phyloP scores from a whole-genome alignment of 345 rosid species.

The Lepidium africanum region DNA sequence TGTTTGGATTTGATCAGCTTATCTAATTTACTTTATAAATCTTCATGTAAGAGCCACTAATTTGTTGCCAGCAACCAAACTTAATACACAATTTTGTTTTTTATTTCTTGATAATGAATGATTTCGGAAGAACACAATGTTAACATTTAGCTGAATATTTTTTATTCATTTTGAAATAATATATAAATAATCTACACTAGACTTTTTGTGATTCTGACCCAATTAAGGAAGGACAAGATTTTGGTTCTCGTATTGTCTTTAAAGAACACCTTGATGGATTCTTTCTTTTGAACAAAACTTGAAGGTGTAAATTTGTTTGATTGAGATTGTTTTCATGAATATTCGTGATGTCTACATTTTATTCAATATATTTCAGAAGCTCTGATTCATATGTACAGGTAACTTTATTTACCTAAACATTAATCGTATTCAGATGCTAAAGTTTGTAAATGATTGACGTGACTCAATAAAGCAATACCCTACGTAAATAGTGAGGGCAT shows the following conservation, averaged over 20 bases:
- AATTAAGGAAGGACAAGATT: neutral
- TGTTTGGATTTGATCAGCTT: neutral
- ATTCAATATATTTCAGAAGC: slow-evolving; percentile 18
- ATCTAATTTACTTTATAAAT: neutral
- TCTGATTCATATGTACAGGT: slow-evolving; percentile 32
- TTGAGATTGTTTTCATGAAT: slow-evolving; percentile 1
- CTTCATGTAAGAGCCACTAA: neutral
- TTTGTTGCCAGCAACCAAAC: neutral
- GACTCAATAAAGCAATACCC: slow-evolving; percentile 28
- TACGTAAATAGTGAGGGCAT: slow-evolving; percentile 23
- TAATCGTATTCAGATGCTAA: slow-evolving; percentile 26
- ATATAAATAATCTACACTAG: neutral
- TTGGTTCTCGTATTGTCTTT: neutral
- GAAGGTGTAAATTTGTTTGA: neutral
- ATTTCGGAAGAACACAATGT: neutral
- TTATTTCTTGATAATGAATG: too few relatives aligned
- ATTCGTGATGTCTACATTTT: neutral
- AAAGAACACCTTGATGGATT: neutral
- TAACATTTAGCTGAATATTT: neutral
- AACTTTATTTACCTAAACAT: slow-evolving; percentile 17
- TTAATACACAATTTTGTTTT: too few relatives aligned
- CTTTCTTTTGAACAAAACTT: neutral
- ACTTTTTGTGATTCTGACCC: neutral
- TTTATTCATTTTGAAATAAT: neutral
- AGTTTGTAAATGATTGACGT: slow-evolving; percentile 31